Base-by-base conservation (phyloP, 768 basidiomycete species). In the Boletus speciosus region DNA sequence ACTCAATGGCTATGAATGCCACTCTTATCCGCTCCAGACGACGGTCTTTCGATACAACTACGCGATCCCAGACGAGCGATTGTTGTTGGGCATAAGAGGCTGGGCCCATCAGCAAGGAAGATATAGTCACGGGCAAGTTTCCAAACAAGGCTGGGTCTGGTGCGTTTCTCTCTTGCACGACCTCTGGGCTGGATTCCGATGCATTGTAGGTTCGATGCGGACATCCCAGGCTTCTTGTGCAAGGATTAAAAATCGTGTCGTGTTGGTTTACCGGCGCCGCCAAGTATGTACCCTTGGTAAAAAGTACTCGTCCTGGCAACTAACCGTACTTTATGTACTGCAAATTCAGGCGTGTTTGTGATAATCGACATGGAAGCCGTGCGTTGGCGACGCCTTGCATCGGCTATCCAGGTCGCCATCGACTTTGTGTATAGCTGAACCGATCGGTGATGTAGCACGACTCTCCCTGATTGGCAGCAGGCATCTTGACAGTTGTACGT, bases 1-100 rank as follows among this genome's bases (percentile, higher is more conserved):
- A 1, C 1, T 1, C 9, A 9, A 12, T 8, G 32, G 42, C 2
- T 57, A 42, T 25, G 47, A 54, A 1, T 48, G 44, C 5, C 21
- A 43, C 7, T 43, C 51, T 23, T 36, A 55, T 15, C 45, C 40
- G 10, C 4, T 67, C 7, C 47, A 43, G 38, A 23, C 60, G 35
- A 67, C 66, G 0, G 2, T 69, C 12, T 62, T 69, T 55, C 62
- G 66, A 9, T 69, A 69, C 46, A 62, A 60, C 14, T 67, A 65
- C 34, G 41, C 46, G n/a, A 37, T 67, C 2, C 58, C 65, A 14
- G 50, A 60, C 16, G 48, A 62, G 19, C 4, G 12, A 2, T 19
- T 57, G 50, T 29, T 6, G 32, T 1, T 19, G 2, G 1, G 8
- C 4, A 29, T 62, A 6, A 31, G 60, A 6, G 1, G 0, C 1